Evolutionary conservation across 1,284 basidiomycete species (phyloP).

Genomic region (Ceratobasidium papillatum): DNA sequence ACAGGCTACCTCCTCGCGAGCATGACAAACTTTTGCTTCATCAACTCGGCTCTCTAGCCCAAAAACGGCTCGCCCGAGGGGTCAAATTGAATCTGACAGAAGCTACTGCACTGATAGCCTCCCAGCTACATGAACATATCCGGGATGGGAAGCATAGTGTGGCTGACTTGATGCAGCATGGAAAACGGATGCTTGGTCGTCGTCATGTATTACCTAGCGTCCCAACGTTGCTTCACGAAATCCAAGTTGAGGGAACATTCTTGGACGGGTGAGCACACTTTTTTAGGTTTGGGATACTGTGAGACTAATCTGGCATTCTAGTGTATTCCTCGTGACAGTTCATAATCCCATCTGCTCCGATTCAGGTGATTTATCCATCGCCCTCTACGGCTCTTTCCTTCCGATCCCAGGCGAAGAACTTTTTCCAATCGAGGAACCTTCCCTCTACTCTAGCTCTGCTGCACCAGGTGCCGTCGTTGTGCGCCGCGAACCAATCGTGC

Average conservation of each 20-base stretch:
- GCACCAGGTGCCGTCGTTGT: slow-evolving; percentile 80
- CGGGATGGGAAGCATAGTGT: slow-evolving; percentile 93
- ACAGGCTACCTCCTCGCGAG: slow-evolving; percentile 47
- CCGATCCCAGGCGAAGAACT: slow-evolving; percentile 74
- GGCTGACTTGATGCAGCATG: slow-evolving; percentile 89
- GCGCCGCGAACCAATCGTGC: slow-evolving; percentile 70
- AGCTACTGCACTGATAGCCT: slow-evolving; percentile 88
- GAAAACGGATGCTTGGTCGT: slow-evolving; percentile 88
- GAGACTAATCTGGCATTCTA: slow-evolving; percentile 49
- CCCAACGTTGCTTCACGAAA: slow-evolving; percentile 72
- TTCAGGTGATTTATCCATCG: slow-evolving; percentile 77
- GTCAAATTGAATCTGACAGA: slow-evolving; percentile 87
- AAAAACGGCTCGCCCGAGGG: slow-evolving; percentile 93
- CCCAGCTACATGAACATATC: slow-evolving; percentile 92
- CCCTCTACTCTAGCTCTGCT: slow-evolving; percentile 62
- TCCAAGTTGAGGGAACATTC: slow-evolving; percentile 94
- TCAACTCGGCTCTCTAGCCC: slow-evolving; percentile 86
- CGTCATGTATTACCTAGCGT: slow-evolving; percentile 90
- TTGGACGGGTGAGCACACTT: slow-evolving; percentile 69
- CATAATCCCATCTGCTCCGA: slow-evolving; percentile 93
- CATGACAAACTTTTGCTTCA: slow-evolving; percentile 56
- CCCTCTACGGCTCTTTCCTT: slow-evolving; percentile 92
- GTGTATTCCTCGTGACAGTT: slow-evolving; percentile 93
- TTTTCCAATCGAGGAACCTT: slow-evolving; percentile 67
- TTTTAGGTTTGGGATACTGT: background rate